Evolutionary conservation across 805 yeast species (phyloP).

Genomic region (Lipomyces anomalus): DNA sequence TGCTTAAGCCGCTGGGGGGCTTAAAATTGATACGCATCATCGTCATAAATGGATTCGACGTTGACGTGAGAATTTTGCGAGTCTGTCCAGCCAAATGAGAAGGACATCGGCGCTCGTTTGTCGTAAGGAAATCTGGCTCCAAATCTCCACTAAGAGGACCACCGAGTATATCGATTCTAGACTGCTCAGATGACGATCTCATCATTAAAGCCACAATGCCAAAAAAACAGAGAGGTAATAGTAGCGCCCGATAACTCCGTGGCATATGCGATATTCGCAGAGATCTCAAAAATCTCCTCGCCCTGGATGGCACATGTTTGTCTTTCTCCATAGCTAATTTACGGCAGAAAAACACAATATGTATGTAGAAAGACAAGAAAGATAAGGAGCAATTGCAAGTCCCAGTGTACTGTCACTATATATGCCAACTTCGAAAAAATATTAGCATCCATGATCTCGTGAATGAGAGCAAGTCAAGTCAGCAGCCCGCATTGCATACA

Average conservation of each 20-base stretch:
- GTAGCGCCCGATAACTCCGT: constrained; percentile 3
- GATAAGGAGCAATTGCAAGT: no score
- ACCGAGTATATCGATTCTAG: background rate
- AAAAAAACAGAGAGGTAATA: constrained; percentile 2
- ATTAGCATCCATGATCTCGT: no score
- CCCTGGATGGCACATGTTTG: background rate
- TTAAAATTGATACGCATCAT: constrained; percentile 22
- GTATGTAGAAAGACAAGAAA: no score
- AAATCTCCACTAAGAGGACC: constrained; percentile 18
- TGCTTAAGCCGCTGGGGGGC: constrained; percentile 1
- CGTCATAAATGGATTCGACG: constrained; percentile 20
- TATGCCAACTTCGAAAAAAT: no score
- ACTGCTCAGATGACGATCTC: constrained; percentile 1
- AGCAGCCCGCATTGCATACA: no score
- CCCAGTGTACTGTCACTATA: no score
- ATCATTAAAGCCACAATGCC: constrained; percentile 4
- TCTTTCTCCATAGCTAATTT: no score
- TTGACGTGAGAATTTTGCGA: constrained; percentile 15
- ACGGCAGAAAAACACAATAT: no score
- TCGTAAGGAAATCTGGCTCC: constrained; percentile 17
- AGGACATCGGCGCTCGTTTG: constrained; percentile 16
- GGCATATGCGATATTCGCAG: constrained; percentile 14
- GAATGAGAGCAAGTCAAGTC: no score
- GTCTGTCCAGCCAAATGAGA: constrained; percentile 4
- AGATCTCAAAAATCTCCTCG: background rate